phyloP scores from a whole-genome alignment of 768 basidiomycete species.

The Kwoniella sp. region DNA sequence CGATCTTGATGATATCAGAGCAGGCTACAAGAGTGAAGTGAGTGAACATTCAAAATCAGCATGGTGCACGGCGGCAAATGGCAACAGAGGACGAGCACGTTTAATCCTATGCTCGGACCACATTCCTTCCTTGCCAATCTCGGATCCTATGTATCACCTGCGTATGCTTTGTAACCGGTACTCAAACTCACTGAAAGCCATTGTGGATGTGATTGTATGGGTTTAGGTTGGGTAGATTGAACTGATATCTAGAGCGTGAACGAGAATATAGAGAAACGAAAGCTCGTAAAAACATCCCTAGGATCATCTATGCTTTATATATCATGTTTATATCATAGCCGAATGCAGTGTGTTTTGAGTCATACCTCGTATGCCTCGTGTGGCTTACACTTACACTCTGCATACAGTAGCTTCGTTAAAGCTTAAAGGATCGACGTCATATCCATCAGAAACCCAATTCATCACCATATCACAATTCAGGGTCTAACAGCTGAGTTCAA shows the following conservation, averaged over 20 bases:
- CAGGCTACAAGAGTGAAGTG: constrained; percentile 27
- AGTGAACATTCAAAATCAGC: constrained; percentile 1
- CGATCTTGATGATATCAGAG: constrained; percentile 51
- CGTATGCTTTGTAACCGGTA: too few relatives aligned
- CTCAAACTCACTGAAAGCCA: constrained; percentile 49
- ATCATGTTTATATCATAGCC: neutral
- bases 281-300: neutral
- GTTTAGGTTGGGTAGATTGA: neutral
- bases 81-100: too few relatives aligned
- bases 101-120: too few relatives aligned
- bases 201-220: constrained; percentile 20
- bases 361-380: neutral
- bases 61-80: neutral
- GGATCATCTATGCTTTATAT: neutral
- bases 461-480: too few relatives aligned
- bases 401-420: too few relatives aligned
- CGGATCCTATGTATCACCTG: too few relatives aligned
- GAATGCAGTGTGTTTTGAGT: neutral
- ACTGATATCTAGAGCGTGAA: neutral
- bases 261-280: neutral
- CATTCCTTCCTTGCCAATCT: too few relatives aligned
- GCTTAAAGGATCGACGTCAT: constrained; percentile 1
- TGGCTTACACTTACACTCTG: too few relatives aligned
- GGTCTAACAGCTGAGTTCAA: too few relatives aligned
- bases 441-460: neutral